Evolutionary conservation across 352 stramenopile genomes (phyloP).

Genomic region (Plasmopara muralis): DNA sequence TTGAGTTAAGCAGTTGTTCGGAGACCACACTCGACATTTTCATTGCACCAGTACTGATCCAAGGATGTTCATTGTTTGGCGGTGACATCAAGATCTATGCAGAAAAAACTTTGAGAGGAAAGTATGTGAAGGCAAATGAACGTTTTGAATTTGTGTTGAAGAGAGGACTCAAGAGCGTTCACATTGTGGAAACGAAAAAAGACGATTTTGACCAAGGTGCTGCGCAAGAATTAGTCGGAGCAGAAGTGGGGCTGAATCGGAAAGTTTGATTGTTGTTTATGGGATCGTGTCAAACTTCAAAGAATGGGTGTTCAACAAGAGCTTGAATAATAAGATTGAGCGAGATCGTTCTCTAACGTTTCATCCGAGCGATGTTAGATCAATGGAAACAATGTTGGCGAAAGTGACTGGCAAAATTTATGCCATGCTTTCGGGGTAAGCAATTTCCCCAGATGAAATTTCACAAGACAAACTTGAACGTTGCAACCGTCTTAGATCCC

Average conservation of each 20-base stretch:
- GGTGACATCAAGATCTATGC: background rate
- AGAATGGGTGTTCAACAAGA: background rate
- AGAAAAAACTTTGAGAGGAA: background rate
- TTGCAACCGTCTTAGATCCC: too few relatives aligned
- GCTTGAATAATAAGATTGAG: too few relatives aligned
- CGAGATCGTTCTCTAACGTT: background rate
- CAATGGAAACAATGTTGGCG: too few relatives aligned
- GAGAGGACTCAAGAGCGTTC: slow-evolving; percentile 19
- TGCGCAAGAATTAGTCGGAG: slow-evolving; percentile 40
- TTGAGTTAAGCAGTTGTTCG: background rate
- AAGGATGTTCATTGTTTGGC: background rate
- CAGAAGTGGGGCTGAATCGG: slow-evolving; percentile 38
- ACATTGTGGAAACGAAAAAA: slow-evolving; percentile 43
- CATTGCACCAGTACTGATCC: background rate
- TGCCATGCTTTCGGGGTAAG: too few relatives aligned
- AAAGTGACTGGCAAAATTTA: too few relatives aligned
- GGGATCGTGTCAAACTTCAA: slow-evolving; percentile 38
- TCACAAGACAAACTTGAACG: too few relatives aligned
- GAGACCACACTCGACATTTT: background rate
- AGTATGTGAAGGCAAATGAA: background rate
- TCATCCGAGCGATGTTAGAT: background rate
- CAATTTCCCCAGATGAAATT: too few relatives aligned
- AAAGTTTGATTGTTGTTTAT: slow-evolving; percentile 31
- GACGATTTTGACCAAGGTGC: slow-evolving; percentile 40
- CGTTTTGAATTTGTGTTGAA: background rate